A percentile compares a stretch with the other conserved stretches of the same genome.
Conservation (phyloP, 1,284 basidiomycete genomes). For the Entoloma clypeatum region DNA sequence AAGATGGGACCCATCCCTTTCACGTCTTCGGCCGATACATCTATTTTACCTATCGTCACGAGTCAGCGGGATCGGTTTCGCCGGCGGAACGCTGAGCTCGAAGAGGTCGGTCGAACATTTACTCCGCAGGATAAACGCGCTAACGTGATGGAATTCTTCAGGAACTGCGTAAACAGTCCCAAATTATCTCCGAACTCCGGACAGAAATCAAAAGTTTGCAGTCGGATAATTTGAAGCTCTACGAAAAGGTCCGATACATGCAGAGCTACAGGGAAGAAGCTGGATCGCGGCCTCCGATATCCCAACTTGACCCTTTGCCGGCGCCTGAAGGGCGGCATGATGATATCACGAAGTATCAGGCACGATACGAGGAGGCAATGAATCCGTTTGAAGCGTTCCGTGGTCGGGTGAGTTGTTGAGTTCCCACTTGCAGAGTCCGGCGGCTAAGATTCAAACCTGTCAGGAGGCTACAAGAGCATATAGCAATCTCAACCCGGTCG, state of each 20-base stretch:
- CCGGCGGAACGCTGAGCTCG: conserved; percentile 92
- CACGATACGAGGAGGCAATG: conserved; percentile 93
- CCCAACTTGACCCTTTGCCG: conserved; percentile 68
- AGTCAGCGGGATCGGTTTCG: conserved; percentile 95
- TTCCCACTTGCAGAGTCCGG: neutral
- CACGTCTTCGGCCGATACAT: conserved; percentile 75
- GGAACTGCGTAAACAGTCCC: conserved; percentile 93
- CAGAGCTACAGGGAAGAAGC: conserved; percentile 85
- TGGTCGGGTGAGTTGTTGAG: conserved; percentile 68
- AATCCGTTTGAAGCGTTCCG: conserved; percentile 98
- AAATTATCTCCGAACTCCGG: conserved; percentile 87
- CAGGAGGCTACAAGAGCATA: conserved; percentile 93
- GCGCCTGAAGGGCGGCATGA: conserved; percentile 45
- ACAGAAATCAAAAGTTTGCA: conserved; percentile 87
- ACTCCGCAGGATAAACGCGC: conserved; percentile 5
- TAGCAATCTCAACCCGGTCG: conserved; percentile 87
- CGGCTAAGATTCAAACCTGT: conserved; percentile 2
- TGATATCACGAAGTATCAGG: conserved; percentile 86
- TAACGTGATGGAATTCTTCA: conserved; percentile 27
- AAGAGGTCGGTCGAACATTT: conserved; percentile 60
- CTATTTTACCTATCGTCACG: conserved; percentile 94
- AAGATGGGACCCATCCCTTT: conserved; percentile 65
- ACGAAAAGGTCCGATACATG: conserved; percentile 97
- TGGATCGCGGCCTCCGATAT: conserved; percentile 43
- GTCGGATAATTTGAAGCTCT: conserved; percentile 90